Evolutionary conservation across 768 basidiomycete genomes (phyloP).

Genomic region (Crucibulum laeve): DNA sequence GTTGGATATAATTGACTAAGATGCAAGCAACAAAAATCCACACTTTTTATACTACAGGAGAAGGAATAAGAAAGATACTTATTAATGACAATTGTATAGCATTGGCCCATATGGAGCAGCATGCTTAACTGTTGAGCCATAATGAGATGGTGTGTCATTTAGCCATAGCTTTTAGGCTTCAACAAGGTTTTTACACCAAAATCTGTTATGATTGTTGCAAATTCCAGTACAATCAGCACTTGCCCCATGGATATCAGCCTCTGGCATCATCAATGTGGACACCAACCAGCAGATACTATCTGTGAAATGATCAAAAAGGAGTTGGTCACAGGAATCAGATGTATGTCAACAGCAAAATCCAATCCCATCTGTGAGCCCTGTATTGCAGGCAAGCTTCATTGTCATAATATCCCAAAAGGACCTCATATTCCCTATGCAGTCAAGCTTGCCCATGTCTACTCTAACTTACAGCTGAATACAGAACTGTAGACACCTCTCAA

Average conservation of each 20-base stretch:
- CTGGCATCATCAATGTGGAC: background rate
- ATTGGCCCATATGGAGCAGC: no score
- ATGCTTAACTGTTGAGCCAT: no score
- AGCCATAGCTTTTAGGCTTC: no score
- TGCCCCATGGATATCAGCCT: background rate
- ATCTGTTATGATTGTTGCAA: background rate
- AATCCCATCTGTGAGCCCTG: background rate
- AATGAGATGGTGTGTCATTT: no score
- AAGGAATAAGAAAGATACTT: no score
- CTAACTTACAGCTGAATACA: constrained; percentile 1
- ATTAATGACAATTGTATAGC: no score
- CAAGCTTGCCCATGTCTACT: background rate
- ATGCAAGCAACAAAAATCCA: no score
- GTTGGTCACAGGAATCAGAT: background rate
- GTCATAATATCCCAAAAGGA: background rate
- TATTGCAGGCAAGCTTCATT: background rate
- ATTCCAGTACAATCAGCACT: background rate
- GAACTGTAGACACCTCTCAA: no score
- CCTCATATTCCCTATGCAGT: background rate
- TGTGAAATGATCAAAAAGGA: background rate
- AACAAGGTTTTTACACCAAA: background rate
- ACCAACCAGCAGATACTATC: background rate
- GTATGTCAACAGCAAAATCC: background rate
- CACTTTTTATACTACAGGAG: no score
- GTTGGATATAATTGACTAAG: no score